These are phyloP conservation scores for Russula lepida DNA, from an alignment of 768 basidiomycete species.

Conservation along the genomic window DNA sequence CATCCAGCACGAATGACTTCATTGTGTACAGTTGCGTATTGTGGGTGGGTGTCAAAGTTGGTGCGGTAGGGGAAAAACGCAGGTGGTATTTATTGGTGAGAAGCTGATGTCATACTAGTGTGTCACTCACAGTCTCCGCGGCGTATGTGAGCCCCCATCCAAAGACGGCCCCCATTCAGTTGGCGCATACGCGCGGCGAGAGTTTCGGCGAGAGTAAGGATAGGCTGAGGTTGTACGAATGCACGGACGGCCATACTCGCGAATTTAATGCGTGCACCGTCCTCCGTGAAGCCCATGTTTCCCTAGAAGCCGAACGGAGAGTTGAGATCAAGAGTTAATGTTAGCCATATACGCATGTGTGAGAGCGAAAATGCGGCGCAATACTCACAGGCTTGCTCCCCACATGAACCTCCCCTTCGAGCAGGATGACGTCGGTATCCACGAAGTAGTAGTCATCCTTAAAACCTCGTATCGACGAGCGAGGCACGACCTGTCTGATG, in stretches of 20 bases:
- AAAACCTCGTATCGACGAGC: conserved; percentile 33
- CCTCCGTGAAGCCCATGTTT: conserved; percentile 14
- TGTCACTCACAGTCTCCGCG: conserved; percentile 34
- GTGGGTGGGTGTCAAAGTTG: too few relatives aligned
- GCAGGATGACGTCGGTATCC: conserved; percentile 32
- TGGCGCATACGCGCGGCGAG: conserved; percentile 30
- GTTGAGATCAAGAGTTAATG: neutral
- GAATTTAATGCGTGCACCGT: neutral
- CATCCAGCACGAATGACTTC: conserved; percentile 28
- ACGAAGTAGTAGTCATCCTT: conserved; percentile 32
- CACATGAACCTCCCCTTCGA: conserved; percentile 34
- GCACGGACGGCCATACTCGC: conserved; percentile 6
- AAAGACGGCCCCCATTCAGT: conserved; percentile 28
- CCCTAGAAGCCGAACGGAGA: conserved; percentile 2
- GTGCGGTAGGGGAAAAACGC: neutral
- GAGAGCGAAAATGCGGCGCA: neutral
- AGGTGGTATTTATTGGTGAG: neutral
- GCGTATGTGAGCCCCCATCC: conserved; percentile 39
- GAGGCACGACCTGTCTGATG: conserved; percentile 31
- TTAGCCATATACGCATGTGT: neutral
- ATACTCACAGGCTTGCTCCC: conserved; percentile 33
- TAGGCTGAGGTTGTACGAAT: conserved; percentile 1
- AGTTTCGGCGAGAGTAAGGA: conserved; percentile 26
- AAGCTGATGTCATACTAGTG: neutral
- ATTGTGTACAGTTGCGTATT: too few relatives aligned